Conservation (phyloP, 352 stramenopile genomes). For the Halophytophthora batemanensis region DNA sequence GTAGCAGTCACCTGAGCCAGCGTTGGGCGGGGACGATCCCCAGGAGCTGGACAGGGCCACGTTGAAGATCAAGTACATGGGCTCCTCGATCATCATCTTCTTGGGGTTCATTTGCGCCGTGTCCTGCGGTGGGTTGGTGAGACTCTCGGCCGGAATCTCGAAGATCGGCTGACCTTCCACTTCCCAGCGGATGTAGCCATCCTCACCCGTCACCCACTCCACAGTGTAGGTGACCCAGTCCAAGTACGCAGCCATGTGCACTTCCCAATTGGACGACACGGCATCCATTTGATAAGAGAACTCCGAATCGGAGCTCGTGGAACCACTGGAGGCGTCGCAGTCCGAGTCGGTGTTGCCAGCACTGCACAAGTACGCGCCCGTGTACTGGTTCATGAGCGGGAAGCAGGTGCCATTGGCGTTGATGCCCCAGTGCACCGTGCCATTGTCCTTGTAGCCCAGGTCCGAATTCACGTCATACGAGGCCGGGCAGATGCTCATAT, state of each 20-base stretch:
- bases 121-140: slow-evolving; percentile 36
- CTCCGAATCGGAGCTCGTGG: slow-evolving; percentile 3
- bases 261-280: slow-evolving; percentile 73
- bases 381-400: slow-evolving; percentile 31
- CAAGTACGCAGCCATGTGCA: slow-evolving; percentile 64
- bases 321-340: slow-evolving; percentile 10
- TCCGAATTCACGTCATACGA: slow-evolving; percentile 19
- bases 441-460: slow-evolving; percentile 8
- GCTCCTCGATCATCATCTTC: slow-evolving; percentile 84
- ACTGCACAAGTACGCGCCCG: slow-evolving; percentile 24
- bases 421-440: slow-evolving; percentile 20
- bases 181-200: slow-evolving; percentile 35
- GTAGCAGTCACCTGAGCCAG: slow-evolving; percentile 9
- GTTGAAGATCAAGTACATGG: slow-evolving; percentile 88
- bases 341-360: slow-evolving; percentile 17
- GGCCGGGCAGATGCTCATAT: slow-evolving; percentile 9
- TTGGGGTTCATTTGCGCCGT: slow-evolving; percentile 36
- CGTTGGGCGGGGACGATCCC: slow-evolving; percentile 31
- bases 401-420: slow-evolving; percentile 29
- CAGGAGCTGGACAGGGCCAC: slow-evolving; percentile 79
- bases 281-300: slow-evolving; percentile 78
- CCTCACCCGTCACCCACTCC: slow-evolving; percentile 29
- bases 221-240: slow-evolving; percentile 46
- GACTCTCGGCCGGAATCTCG: slow-evolving; percentile 50
- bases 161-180: slow-evolving; percentile 80